phyloP scores from a whole-genome alignment of 148 eudicot genomes.

The Salicornia ramosissima region DNA sequence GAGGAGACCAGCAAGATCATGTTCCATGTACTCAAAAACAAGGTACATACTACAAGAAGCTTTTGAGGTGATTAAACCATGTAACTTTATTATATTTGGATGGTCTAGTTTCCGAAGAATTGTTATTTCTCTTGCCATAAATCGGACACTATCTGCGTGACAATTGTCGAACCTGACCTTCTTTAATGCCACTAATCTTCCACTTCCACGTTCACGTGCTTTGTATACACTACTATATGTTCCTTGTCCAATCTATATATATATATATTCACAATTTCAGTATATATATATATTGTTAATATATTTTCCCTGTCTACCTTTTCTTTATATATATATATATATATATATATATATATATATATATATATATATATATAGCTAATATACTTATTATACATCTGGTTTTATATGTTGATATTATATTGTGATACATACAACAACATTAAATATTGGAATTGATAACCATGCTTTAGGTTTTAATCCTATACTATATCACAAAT shows the following conservation, averaged over 20 bases:
- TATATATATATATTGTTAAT: too few relatives aligned
- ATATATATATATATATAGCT: too few relatives aligned
- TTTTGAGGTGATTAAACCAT: constrained; percentile 72
- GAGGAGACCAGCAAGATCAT: constrained; percentile 79
- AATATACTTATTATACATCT: too few relatives aligned
- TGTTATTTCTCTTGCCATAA: constrained; percentile 85
- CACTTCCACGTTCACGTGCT: constrained; percentile 63
- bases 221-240: constrained; percentile 87
- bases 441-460: too few relatives aligned
- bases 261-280: too few relatives aligned
- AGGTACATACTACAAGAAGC: constrained; percentile 72
- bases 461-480: too few relatives aligned
- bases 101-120: constrained; percentile 89
- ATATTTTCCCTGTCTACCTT: too few relatives aligned
- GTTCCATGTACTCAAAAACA: constrained; percentile 96
- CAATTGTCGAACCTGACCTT: constrained; percentile 86
- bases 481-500: too few relatives aligned
- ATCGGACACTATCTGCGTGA: constrained; percentile 78
- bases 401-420: too few relatives aligned
- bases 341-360: too few relatives aligned
- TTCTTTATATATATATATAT: too few relatives aligned
- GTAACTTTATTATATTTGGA: constrained; percentile 75
- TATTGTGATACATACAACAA: too few relatives aligned
- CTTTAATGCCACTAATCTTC: constrained; percentile 73
- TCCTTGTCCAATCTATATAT: constrained; percentile 85